Evolutionary conservation across 2,329 filamentous ascomycete genomes (phyloP).

Genomic region (Ophiostoma piceae): DNA sequence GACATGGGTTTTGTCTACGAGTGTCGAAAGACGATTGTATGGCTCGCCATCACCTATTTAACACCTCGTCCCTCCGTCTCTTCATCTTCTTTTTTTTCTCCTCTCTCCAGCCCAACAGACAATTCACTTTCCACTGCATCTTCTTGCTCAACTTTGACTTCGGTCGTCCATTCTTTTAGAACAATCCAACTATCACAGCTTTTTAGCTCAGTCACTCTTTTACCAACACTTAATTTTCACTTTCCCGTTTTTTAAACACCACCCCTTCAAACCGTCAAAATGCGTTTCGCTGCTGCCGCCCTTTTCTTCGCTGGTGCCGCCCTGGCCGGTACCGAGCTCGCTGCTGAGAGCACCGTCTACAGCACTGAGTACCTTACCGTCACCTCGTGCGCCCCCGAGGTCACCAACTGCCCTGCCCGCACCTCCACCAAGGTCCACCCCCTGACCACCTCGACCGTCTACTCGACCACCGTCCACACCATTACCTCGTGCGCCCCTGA

Average conservation of each 20-base stretch:
- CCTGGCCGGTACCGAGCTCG: slow-evolving; percentile 32
- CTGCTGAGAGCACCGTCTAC: slow-evolving; percentile 45
- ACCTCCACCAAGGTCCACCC: slow-evolving; percentile 33
- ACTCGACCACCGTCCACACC: slow-evolving; percentile 54
- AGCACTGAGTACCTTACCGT: slow-evolving; percentile 55
- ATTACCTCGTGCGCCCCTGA: slow-evolving; percentile 57
- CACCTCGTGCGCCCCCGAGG: slow-evolving; percentile 53
- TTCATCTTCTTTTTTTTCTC: slow-evolving; percentile 30
- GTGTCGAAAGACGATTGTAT: not conserved
- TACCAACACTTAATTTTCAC: slow-evolving; percentile 22
- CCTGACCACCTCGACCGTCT: slow-evolving; percentile 43
- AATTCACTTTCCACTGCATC: slow-evolving; percentile 31
- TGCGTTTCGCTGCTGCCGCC: slow-evolving; percentile 55
- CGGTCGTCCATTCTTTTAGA: slow-evolving; percentile 41
- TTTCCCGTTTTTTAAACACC: slow-evolving; percentile 17
- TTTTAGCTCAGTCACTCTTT: slow-evolving; percentile 28
- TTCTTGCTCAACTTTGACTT: slow-evolving; percentile 36
- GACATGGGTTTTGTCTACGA: not conserved
- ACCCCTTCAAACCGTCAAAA: slow-evolving; percentile 44
- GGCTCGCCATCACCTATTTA: slow-evolving; percentile 33
- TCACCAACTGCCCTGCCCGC: slow-evolving; percentile 47
- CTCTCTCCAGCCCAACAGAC: slow-evolving; percentile 35
- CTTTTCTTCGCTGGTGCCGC: slow-evolving; percentile 44
- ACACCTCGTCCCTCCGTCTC: slow-evolving; percentile 28
- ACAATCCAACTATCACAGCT: slow-evolving; percentile 28